phyloP scores from a whole-genome alignment of 2,329 filamentous ascomycete species.

The Scorias spongiosa region DNA sequence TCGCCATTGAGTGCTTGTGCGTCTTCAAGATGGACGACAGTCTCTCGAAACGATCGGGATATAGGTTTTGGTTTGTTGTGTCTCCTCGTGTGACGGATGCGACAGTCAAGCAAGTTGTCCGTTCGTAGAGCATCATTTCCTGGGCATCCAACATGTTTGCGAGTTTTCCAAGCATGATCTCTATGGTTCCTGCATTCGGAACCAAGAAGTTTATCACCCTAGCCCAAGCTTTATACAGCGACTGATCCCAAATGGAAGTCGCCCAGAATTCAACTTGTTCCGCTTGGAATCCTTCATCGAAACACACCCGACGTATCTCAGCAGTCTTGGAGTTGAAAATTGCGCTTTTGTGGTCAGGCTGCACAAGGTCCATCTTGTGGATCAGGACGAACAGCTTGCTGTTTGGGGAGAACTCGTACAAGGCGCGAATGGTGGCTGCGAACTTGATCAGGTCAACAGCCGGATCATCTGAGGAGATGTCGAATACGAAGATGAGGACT shows the following conservation, averaged over 20 bases:
- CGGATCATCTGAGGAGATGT: conserved; percentile 91
- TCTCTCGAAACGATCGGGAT: conserved; percentile 81
- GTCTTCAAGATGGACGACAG: conserved; percentile 97
- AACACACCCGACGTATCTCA: conserved; percentile 60
- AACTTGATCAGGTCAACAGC: conserved; percentile 88
- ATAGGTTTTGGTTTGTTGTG: conserved; percentile 58
- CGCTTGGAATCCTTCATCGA: conserved; percentile 42
- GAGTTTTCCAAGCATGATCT: conserved; percentile 67
- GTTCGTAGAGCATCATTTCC: conserved; percentile 87
- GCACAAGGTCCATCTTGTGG: conserved; percentile 97
- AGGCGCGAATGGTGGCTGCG: conserved; percentile 72
- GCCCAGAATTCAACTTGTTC: conserved; percentile 62
- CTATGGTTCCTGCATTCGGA: conserved; percentile 81
- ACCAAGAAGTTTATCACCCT: conserved; percentile 95
- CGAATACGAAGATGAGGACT: conserved; percentile 97
- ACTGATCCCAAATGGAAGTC: conserved; percentile 97
- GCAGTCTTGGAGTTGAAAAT: conserved; percentile 74
- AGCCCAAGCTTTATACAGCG: conserved; percentile 94
- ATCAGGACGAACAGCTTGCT: conserved; percentile 89
- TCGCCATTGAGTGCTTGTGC: conserved; percentile 70
- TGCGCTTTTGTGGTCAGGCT: conserved; percentile 58
- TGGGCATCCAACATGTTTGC: conserved; percentile 80
- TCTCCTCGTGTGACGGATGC: conserved; percentile 69
- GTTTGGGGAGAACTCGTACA: conserved; percentile 66
- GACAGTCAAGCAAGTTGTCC: conserved; percentile 92